phyloP scores from a whole-genome alignment of 2,329 filamentous ascomycete species.

The Periconia sp. region DNA sequence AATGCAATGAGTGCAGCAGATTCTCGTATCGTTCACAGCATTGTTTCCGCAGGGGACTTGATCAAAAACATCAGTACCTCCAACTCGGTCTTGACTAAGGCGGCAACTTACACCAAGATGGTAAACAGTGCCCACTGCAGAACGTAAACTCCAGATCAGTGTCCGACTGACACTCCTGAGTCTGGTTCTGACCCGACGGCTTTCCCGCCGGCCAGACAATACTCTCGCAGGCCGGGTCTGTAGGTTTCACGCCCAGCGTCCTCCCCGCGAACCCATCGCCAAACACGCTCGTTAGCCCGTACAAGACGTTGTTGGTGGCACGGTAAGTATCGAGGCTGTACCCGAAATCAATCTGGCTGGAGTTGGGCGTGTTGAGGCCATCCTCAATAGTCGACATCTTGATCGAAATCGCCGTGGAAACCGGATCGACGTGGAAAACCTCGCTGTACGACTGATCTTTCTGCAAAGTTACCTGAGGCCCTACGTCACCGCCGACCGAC shows the following conservation, averaged over 20 bases:
- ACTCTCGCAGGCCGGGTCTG: conserved; percentile 20
- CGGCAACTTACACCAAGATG: conserved; percentile 29
- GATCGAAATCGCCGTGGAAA: conserved; percentile 25
- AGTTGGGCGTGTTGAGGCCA: conserved; percentile 30
- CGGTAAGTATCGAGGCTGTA: conserved; percentile 24
- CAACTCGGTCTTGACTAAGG: neutral
- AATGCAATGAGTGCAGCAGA: conserved; percentile 33
- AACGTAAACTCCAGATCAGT: conserved; percentile 30
- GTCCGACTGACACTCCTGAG: conserved; percentile 21
- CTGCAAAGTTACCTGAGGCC: conserved; percentile 15
- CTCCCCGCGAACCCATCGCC: conserved; percentile 29
- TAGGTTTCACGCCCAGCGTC: conserved; percentile 26
- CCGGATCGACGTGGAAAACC: conserved; percentile 18
- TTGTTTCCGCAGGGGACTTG: conserved; percentile 20
- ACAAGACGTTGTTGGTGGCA: conserved; percentile 20
- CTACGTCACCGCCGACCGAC: conserved; percentile 26
- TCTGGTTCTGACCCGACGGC: conserved; percentile 24
- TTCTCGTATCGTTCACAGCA: conserved; percentile 19
- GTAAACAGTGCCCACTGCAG: conserved; percentile 32
- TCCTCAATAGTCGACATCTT: conserved; percentile 22
- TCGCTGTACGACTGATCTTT: conserved; percentile 32
- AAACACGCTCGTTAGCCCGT: conserved; percentile 31
- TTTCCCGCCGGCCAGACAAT: conserved; percentile 28
- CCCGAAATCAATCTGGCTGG: conserved; percentile 30
- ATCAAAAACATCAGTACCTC: neutral